Evolutionary conservation across 163 green algal genomes (phyloP).

Genomic region (Volvox carteri): DNA sequence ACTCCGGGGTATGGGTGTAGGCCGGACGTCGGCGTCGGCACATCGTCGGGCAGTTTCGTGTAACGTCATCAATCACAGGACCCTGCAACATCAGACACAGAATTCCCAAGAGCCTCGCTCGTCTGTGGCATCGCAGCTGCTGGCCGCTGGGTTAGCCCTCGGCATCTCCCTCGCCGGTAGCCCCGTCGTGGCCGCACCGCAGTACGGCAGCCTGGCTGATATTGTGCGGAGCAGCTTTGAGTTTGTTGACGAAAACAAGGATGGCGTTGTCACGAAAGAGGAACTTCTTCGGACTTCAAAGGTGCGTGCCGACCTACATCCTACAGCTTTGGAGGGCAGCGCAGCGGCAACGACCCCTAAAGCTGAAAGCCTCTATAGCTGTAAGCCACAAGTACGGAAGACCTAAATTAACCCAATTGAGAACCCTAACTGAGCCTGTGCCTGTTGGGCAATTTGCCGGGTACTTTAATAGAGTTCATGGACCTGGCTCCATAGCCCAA

Average conservation of each 20-base stretch:
- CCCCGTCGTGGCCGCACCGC: background rate
- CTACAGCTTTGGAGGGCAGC: too few relatives aligned
- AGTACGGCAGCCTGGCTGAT: slow-evolving; percentile 44
- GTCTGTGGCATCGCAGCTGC: slow-evolving; percentile 23
- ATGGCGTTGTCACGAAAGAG: slow-evolving; percentile 55
- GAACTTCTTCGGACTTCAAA: slow-evolving; percentile 46
- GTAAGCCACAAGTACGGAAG: too few relatives aligned
- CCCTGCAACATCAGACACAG: background rate
- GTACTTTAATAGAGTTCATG: too few relatives aligned
- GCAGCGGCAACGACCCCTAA: too few relatives aligned
- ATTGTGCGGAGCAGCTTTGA: slow-evolving; percentile 41
- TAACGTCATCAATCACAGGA: background rate
- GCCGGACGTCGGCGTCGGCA: slow-evolving; percentile 9
- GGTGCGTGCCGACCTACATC: background rate
- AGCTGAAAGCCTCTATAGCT: too few relatives aligned
- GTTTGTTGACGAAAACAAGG: slow-evolving; percentile 57
- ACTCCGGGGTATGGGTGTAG: background rate
- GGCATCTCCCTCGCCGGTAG: slow-evolving; percentile 1
- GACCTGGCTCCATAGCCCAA: too few relatives aligned
- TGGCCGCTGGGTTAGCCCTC: slow-evolving; percentile 32
- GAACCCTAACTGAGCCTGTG: background rate
- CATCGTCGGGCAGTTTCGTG: background rate
- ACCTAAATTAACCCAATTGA: too few relatives aligned
- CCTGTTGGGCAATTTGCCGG: too few relatives aligned
- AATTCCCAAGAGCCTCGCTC: background rate